Conservation (phyloP, 257 asterid species). For the Primulina huaijiensis region DNA sequence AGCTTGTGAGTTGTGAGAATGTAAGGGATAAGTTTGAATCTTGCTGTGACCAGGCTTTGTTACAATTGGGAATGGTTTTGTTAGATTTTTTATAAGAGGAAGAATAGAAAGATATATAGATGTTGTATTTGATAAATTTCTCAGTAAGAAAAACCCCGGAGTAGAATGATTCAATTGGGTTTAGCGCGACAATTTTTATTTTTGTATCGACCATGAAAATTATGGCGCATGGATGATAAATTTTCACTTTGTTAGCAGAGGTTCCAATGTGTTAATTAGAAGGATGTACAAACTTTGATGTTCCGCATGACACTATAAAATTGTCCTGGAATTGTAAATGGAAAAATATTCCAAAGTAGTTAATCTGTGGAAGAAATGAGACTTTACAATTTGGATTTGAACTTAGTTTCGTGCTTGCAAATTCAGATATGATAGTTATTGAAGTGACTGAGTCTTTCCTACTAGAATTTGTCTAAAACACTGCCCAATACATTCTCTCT, state of each 20-base stretch:
- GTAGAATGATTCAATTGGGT: background rate
- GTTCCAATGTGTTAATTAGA: too few relatives aligned
- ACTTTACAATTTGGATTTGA: background rate
- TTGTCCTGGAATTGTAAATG: constrained; percentile 8
- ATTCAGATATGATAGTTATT: background rate
- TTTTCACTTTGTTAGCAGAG: background rate
- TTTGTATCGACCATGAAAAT: constrained; percentile 4
- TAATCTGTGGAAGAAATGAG: background rate
- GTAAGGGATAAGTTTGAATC: background rate
- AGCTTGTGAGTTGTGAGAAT: background rate
- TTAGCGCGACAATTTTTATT: background rate
- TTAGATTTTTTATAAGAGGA: background rate
- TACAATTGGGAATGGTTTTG: constrained; percentile 1
- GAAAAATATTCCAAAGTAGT: background rate
- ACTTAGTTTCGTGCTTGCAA: background rate
- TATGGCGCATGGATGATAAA: background rate
- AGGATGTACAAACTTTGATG: background rate
- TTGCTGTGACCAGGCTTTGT: constrained; percentile 4
- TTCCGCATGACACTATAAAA: background rate
- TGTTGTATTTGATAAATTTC: constrained; percentile 4
- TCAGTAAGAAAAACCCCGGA: background rate
- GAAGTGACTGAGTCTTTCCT: background rate
- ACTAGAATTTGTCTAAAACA: background rate
- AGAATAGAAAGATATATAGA: background rate
- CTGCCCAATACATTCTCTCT: background rate